Percentiles rank a stretch among this genome's conserved stretches.
Evolutionary conservation across 192 early-diverging fungal species (phyloP).

Genomic region (Martensiomyces pterosporus): DNA sequence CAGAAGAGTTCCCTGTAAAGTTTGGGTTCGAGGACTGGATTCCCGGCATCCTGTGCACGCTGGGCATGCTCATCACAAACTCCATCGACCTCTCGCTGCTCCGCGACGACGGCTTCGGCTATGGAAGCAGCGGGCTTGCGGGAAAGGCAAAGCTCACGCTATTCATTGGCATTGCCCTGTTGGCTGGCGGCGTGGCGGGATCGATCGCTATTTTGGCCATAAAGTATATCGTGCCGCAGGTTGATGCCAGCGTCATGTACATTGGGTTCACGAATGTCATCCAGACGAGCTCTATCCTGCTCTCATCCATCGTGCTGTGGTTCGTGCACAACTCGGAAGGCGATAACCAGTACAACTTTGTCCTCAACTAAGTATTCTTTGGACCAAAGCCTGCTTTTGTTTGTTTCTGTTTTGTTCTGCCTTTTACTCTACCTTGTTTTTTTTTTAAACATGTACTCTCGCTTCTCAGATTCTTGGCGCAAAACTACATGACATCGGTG

Average conservation of each 20-base stretch:
- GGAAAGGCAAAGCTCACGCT: conserved; percentile 51
- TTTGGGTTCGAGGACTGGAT: conserved; percentile 52
- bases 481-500: no score
- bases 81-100: conserved; percentile 51
- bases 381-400: not conserved
- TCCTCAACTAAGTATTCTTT: conserved; percentile 25
- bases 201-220: conserved; percentile 50
- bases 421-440: no score
- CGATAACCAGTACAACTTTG: conserved; percentile 52
- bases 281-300: conserved; percentile 35
- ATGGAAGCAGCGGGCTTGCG: conserved; percentile 33
- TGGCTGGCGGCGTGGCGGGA: conserved; percentile 52
- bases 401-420: no score
- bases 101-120: conserved; percentile 49
- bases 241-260: conserved; percentile 35
- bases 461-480: no score
- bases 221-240: conserved; percentile 51
- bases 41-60: conserved; percentile 47
- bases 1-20: conserved; percentile 18
- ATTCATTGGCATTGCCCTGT: conserved; percentile 53
- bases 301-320: conserved; percentile 45
- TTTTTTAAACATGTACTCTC: no score
- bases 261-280: conserved; percentile 49
- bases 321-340: conserved; percentile 51
- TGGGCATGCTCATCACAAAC: conserved; percentile 53